Base-by-base conservation (phyloP, 805 yeast genomes). In the Hanseniaspora clermontiae region DNA sequence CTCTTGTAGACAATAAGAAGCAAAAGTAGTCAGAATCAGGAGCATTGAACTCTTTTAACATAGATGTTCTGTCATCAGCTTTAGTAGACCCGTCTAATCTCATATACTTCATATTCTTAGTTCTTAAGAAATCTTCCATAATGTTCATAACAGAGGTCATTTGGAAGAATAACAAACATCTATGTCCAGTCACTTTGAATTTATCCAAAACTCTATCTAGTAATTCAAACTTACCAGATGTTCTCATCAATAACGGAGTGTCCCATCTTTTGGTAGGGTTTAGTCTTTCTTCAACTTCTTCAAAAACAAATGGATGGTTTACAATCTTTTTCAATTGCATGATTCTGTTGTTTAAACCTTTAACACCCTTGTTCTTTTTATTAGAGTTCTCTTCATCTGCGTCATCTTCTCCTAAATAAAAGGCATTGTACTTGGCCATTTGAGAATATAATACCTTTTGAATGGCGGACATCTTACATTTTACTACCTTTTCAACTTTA, bases 111-210 rank as follows among this genome's bases (percentile, higher is more conserved):
- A 85, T 71, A 46, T 76, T 80, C 61, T 77, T 75, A 69, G 78
- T 76, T 62, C 90, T 74, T 63, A 86, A 72, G 67, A 79, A 86
- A 68, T 86, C 95, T 68, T 86, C 95, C 89, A 86, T 85, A 43
- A 86, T 86, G 66, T 85, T 88, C 95, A 86, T 86, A 55, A 86
- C 87, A 65, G 84, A 88, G 0, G 95, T 86, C 95, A 86, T 86
- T 70, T 86, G 95, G 73, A 86, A 86, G 64, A 86, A 86, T 68
- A 86, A 82, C 68, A 86, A 75, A 3, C 85, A 88, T 66, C 90
- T 75, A 65, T 86, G 95, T 2, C 89, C 89, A 6, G 83, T 72
- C 0, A 79, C 83, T 61, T 82, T 79, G 65, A 83, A 81, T 66
- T 86, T 86, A 12, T 91, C 89, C 63, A 86, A 72, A 15, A 86